A percentile compares a stretch with the other conserved stretches of the same genome.
These are phyloP conservation scores for Gynandropsis gynandra DNA, from an alignment of 345 rosid species.

Conservation along the genomic window DNA sequence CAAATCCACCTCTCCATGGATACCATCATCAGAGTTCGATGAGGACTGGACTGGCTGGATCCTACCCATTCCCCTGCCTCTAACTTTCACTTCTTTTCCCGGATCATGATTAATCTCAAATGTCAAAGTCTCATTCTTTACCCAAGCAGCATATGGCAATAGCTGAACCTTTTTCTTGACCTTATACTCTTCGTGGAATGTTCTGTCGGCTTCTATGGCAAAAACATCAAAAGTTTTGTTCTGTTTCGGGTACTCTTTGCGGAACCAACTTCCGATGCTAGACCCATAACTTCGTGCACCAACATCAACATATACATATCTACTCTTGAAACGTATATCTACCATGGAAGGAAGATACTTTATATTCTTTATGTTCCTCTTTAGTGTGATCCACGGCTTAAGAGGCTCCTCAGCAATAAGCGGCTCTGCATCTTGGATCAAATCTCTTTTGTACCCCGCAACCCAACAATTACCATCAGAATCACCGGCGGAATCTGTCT, in stretches of 20 bases:
- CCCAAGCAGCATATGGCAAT: conserved; percentile 96
- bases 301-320: conserved; percentile 89
- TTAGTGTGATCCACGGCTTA: conserved; percentile 94
- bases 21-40: conserved; percentile 11
- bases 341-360: conserved; percentile 75
- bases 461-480: conserved; percentile 44
- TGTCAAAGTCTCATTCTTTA: conserved; percentile 75
- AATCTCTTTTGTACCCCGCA: conserved; percentile 52
- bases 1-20: conserved; percentile 52
- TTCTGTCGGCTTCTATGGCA: conserved; percentile 82
- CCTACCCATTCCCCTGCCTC: conserved; percentile 96
- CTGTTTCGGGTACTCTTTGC: conserved; percentile 90
- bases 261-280: conserved; percentile 96
- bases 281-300: conserved; percentile 98
- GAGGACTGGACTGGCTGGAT: conserved; percentile 54
- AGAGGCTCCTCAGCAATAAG: conserved; percentile 72
- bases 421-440: conserved; percentile 67
- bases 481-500: conserved; percentile 27
- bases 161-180: conserved; percentile 50
- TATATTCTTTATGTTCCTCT: conserved; percentile 64
- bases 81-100: conserved; percentile 47
- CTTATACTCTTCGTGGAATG: conserved; percentile 62
- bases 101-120: conserved; percentile 84
- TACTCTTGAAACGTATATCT: conserved; percentile 81
- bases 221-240: conserved; percentile 79